Base-by-base conservation (phyloP, 1,284 basidiomycete genomes). In the Trametes versicolor region DNA sequence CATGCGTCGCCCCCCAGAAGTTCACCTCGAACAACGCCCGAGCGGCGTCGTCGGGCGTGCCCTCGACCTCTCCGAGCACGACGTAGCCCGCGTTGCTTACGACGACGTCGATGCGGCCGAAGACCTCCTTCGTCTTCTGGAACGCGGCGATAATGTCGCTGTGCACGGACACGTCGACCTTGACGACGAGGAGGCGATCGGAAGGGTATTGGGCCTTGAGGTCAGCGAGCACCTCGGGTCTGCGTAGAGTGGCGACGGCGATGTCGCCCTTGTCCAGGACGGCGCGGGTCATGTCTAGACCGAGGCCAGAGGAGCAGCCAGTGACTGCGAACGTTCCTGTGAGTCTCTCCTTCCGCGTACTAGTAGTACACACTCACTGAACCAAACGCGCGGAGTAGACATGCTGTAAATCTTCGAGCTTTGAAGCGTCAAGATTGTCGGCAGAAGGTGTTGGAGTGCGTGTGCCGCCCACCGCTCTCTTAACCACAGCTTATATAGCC, bases 1-100 rank as follows among this genome's bases (percentile, higher is more conserved):
- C 67, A 29, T 71, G 62, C 51, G 62, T 60, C 15, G 73, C 67
- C n/a, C 74, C 73, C 73, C 72, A 75, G 59, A 73, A 75, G 62
- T 71, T 66, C 29, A 65, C 63, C 39, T 74, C 72, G 54, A 75
- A 72, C 58, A 72, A 29, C n/a, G 41, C 54, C 0, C 71, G 63
- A 0, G 73, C 71, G 37, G 39, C 62, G 8, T 70, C 72, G 37
- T 71, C 70, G 19, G 73, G 67, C 21, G 68, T 70, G 52, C 60
- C 65, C 62, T 48, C 55, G n/a, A 57, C 32, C 62, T 71, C 72
- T 15, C 60, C 64, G 4, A 63, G 19, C 3, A 69, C 21, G 10
- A 36, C 45, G 55, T 66, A 69, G 2, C 69, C 69, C 15, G 69
- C 69, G 58, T 71, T 72, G 58, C 69, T 71, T 32, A 68, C 64